Base-by-base conservation (phyloP, 345 rosid species). In the Rubroshorea leprosula region DNA sequence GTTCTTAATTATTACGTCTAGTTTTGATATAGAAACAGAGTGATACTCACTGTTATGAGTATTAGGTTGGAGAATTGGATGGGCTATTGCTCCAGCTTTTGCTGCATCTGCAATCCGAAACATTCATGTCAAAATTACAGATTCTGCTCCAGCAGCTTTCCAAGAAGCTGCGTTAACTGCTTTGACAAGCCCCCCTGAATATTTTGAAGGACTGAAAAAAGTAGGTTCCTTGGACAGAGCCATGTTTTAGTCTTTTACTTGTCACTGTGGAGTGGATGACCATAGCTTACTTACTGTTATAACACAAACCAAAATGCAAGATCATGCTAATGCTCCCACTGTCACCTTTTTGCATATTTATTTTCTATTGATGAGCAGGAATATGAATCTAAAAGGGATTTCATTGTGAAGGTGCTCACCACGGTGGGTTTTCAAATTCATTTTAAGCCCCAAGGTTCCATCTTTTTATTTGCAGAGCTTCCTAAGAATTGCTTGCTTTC, bases 71-170 rank as follows among this genome's bases (percentile, higher is more conserved):
- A 80, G 80, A 55, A 58, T 83, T 20, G 86, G 89, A 52, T 80
- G 89, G 86, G 86, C 82, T 38, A 76, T 83, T 58, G 89, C 79
- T 73, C 82, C 82, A 23, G 67, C 80, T 20, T 39, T 23, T 67
- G 59, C 75, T 23, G 78, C 82, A 41, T 72, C 72, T 23, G 78
- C 82, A 52, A 73, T 76, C 46, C 73, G 67, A 65, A 80, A 75
- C 73, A 83, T 83, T 58, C 83, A 83, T 39, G 51, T 72, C 54
- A 80, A 51, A 66, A 39, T 83, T 56, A 80, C 83, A 5, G 83
- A 74, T 76, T 80, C 72, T 11, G 83, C 82, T 49, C 86, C 89
- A 31, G 82, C 84, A 10, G 82, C 86, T 23, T 83, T 83, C 80
- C 82, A 80, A 49, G 83, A 80, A 60, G 86, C 89, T 61, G 79